Base-by-base conservation (phyloP, 176 grass and related monocot genomes). In the Oryza punctata region DNA sequence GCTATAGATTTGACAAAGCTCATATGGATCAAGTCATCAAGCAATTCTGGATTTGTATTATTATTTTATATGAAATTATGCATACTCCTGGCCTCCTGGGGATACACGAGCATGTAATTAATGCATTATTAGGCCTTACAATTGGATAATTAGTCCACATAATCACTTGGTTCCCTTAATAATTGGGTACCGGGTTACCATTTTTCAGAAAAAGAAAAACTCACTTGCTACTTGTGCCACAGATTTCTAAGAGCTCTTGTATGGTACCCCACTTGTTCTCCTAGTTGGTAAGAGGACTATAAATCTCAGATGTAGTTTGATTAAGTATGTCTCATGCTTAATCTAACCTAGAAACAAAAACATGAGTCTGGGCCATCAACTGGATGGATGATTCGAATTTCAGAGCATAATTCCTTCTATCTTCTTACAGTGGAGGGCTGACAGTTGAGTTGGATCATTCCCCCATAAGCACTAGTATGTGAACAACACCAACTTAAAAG, bases 41-140 rank as follows among this genome's bases (percentile, higher is more conserved):
- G 57, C 54, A 77, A 63, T 77, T 57, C 52, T 61, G 52, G 74
- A 77, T 63, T 11, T 77, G 33, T 61, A 77, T 33, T 61, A 24
- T 61, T 24, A 57, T 61, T 11, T 61, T 24, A 24, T n/a, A 63
- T 16, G 70, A n/a, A 72, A 46, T 46, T 72, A 72, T 26, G 27
- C 12, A 44, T 27, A 7, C 23, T 5, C 12, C 24, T 46, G 70
- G 23, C 2, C 23, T 5, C 12, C 24, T 46, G 70, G 23, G 12
- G 40, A 72, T 72, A 46, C 23, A 7, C 2, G 23, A 72, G 41
- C 40, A 46, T 72, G 70, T 27, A 25, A 16, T 24, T 72, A 26
- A 72, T 46, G 41, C 41, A 72, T 44, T 72, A 25, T 72, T 72
- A 72, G 41, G n/a, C 69, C 69, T 45, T 23, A 44, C 24, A 15